phyloP scores from a whole-genome alignment of 2,329 filamentous ascomycete genomes.

The Ascochyta clinopodiicola region DNA sequence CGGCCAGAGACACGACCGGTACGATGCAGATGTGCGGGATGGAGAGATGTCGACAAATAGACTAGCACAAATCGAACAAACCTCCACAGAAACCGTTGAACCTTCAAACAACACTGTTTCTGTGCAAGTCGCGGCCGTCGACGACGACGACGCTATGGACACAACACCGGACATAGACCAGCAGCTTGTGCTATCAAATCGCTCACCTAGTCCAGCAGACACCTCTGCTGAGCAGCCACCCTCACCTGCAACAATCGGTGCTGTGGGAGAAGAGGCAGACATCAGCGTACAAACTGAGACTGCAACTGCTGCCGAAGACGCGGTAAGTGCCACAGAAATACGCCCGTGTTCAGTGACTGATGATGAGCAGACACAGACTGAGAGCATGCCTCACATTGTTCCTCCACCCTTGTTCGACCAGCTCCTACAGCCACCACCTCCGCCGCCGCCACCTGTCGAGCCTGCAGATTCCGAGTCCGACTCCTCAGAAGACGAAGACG shows the following conservation, averaged over 20 bases:
- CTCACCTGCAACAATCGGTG: slow-evolving; percentile 23
- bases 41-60: slow-evolving; percentile 29
- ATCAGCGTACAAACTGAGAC: slow-evolving; percentile 18
- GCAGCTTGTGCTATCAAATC: slow-evolving; percentile 31
- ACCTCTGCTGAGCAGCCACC: slow-evolving; percentile 20
- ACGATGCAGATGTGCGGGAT: slow-evolving; percentile 46
- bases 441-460: slow-evolving; percentile 42
- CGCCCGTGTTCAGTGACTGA: slow-evolving; percentile 15
- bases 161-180: slow-evolving; percentile 44
- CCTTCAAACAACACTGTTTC: slow-evolving; percentile 28
- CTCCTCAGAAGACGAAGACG: slow-evolving; percentile 48
- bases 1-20: slow-evolving; percentile 47
- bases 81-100: slow-evolving; percentile 10
- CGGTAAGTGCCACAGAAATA: slow-evolving; percentile 22
- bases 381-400: slow-evolving; percentile 23
- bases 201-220: slow-evolving; percentile 21
- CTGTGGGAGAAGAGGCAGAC: slow-evolving; percentile 10
- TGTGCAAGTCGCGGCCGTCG: slow-evolving; percentile 38
- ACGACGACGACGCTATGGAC: slow-evolving; percentile 51
- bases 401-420: slow-evolving; percentile 34
- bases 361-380: slow-evolving; percentile 19
- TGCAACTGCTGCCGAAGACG: slow-evolving; percentile 9
- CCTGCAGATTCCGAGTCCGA: slow-evolving; percentile 40
- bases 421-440: slow-evolving; percentile 36
- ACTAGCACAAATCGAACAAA: slow-evolving; percentile 8